Percentiles rank a stretch among this genome's conserved stretches.
Conservation (phyloP, 495 filamentous ascomycete genomes). For the Aspergillus sclerotioniger region DNA sequence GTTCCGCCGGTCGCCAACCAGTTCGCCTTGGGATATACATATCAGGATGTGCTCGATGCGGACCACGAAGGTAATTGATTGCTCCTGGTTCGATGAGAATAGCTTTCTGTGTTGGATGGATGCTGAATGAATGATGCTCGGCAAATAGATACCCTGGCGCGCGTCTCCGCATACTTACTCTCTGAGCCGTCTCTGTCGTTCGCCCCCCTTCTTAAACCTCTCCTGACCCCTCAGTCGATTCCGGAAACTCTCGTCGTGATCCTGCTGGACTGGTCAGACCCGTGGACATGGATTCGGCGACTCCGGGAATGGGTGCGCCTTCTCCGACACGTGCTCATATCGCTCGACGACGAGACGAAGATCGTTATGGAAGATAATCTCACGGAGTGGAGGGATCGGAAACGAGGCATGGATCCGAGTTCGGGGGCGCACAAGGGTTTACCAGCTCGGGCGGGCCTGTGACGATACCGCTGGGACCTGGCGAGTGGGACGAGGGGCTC, state of each 20-base stretch:
- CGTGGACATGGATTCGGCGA: constrained; percentile 89
- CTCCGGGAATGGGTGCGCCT: constrained; percentile 84
- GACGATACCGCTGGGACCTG: constrained; percentile 76
- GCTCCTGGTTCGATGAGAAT: no score
- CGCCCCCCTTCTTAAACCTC: constrained; percentile 76
- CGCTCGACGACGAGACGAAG: constrained; percentile 72
- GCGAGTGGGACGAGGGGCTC: constrained; percentile 91
- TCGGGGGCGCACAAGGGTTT: constrained; percentile 44
- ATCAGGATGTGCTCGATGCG: constrained; percentile 89
- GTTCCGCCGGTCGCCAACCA: constrained; percentile 84
- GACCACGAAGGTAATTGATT: constrained; percentile 76
- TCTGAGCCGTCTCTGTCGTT: constrained; percentile 79
- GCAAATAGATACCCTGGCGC: constrained; percentile 75
- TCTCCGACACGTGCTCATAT: constrained; percentile 69
- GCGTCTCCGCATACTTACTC: constrained; percentile 87
- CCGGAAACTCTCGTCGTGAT: constrained; percentile 85
- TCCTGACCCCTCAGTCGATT: constrained; percentile 81
- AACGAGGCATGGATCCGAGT: constrained; percentile 41
- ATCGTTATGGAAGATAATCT: constrained; percentile 83
- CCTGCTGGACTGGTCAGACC: constrained; percentile 87
- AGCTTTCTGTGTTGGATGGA: neutral
- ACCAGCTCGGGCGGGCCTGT: constrained; percentile 52
- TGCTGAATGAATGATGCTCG: neutral
- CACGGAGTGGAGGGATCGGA: constrained; percentile 54
- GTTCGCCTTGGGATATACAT: constrained; percentile 92